These are phyloP conservation scores for Phytopythium kandeliae DNA, from an alignment of 352 stramenopile species.

Conservation along the genomic window DNA sequence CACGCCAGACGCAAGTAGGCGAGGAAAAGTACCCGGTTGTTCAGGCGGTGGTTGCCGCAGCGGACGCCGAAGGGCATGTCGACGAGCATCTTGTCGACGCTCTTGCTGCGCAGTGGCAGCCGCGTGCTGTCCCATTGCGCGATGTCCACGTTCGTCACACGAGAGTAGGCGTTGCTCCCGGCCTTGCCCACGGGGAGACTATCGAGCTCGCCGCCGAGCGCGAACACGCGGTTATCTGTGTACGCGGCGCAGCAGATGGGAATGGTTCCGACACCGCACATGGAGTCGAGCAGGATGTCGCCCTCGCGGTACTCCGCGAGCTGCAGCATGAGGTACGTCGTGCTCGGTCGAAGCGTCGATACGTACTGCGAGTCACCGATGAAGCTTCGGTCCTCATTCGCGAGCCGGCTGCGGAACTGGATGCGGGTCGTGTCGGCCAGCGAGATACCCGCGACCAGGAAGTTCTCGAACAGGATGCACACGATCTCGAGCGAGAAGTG, in stretches of 20 bases:
- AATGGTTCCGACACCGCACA: conserved; percentile 79
- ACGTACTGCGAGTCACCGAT: conserved; percentile 59
- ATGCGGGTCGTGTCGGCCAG: conserved; percentile 48
- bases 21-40: conserved; percentile 41
- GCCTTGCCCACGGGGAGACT: conserved; percentile 45
- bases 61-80: conserved; percentile 78
- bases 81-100: conserved; percentile 61
- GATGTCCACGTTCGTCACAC: conserved; percentile 38
- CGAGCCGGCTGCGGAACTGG: conserved; percentile 64
- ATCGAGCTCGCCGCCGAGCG: conserved; percentile 63
- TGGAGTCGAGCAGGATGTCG: conserved; percentile 74
- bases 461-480: conserved; percentile 66
- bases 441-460: conserved; percentile 60
- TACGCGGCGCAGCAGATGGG: conserved; percentile 54
- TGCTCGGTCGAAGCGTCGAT: conserved; percentile 73
- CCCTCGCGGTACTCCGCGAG: conserved; percentile 45
- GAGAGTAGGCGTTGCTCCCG: conserved; percentile 32
- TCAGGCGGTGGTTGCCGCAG: conserved; percentile 61
- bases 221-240: conserved; percentile 45
- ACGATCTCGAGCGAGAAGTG: conserved; percentile 73
- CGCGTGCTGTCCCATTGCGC: conserved; percentile 58
- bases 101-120: conserved; percentile 45
- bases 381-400: conserved; percentile 54
- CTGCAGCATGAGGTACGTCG: conserved; percentile 69
- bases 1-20: background rate